A percentile compares a stretch with the other conserved stretches of the same genome.
phyloP scores from a whole-genome alignment of 2,329 filamentous ascomycete species.

The Passalora sequoiae region DNA sequence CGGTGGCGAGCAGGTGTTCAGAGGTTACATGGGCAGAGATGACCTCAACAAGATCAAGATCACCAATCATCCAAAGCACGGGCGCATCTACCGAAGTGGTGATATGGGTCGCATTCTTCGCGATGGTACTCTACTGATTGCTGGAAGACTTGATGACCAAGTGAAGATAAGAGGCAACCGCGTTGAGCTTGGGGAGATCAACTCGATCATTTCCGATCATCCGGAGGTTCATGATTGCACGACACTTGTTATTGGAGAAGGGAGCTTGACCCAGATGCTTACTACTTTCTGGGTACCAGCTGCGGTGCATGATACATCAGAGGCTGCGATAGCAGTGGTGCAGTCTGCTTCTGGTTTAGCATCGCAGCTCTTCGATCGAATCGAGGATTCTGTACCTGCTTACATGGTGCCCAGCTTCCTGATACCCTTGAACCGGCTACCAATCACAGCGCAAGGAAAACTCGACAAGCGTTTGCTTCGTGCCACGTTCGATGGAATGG shows the following conservation, averaged over 20 bases:
- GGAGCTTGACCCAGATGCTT: slow-evolving; percentile 49
- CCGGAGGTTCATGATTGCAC: slow-evolving; percentile 55
- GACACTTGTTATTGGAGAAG: slow-evolving; percentile 53
- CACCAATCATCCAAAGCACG: slow-evolving; percentile 61
- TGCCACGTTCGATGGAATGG: slow-evolving; percentile 45
- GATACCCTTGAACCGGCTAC: slow-evolving; percentile 64
- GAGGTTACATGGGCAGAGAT: slow-evolving; percentile 65
- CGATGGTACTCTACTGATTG: slow-evolving; percentile 68
- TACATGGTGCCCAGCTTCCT: slow-evolving; percentile 79
- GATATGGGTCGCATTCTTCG: slow-evolving; percentile 75
- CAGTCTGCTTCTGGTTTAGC: slow-evolving; percentile 6
- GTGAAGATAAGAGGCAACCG: slow-evolving; percentile 76
- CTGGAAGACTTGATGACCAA: slow-evolving; percentile 71
- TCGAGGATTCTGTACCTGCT: slow-evolving; percentile 55
- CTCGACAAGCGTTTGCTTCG: slow-evolving; percentile 57
- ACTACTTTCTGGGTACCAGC: slow-evolving; percentile 65
- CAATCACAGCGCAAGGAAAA: slow-evolving; percentile 70
- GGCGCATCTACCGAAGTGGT: slow-evolving; percentile 74
- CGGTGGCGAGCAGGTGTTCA: slow-evolving; percentile 72
- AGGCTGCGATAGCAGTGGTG: slow-evolving; percentile 3
- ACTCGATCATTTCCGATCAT: slow-evolving; percentile 53
- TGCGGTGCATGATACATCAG: neutral
- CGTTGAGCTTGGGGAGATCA: slow-evolving; percentile 74
- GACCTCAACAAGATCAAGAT: slow-evolving; percentile 62
- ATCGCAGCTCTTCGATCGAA: slow-evolving; percentile 47